These are phyloP conservation scores for Megacollybia marginata DNA, from an alignment of 768 basidiomycete species.

Conservation along the genomic window DNA sequence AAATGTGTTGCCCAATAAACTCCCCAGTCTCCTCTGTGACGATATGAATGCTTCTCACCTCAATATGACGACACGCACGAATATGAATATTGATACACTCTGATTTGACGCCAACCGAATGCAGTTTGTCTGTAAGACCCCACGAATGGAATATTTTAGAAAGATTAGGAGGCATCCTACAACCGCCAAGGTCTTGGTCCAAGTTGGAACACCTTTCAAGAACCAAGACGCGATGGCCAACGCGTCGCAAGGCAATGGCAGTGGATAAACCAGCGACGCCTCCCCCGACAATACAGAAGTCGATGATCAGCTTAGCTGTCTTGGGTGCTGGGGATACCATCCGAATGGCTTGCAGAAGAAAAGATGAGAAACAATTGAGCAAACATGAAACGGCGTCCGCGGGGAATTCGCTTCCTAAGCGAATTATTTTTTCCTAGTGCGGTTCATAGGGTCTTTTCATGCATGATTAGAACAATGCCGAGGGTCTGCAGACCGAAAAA, in stretches of 20 bases:
- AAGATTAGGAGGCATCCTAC: constrained; percentile 40
- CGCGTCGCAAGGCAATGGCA: constrained; percentile 43
- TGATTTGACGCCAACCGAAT: background rate
- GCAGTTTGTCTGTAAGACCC: constrained; percentile 32
- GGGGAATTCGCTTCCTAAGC: no score
- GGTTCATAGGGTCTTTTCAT: no score
- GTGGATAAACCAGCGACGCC: constrained; percentile 47
- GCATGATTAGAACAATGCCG: no score
- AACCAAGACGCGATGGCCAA: constrained; percentile 49
- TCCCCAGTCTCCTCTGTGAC: constrained; percentile 42
- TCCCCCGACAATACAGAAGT: constrained; percentile 30
- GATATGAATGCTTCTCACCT: background rate
- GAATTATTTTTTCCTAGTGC: no score
- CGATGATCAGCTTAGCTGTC: constrained; percentile 8
- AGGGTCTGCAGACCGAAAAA: no score
- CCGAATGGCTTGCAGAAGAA: background rate
- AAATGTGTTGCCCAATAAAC: constrained; percentile 37
- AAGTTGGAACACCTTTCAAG: constrained; percentile 27
- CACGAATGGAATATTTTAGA: constrained; percentile 51
- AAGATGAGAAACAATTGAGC: no score
- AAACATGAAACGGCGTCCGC: no score
- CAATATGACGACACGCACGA: background rate
- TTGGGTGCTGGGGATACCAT: background rate
- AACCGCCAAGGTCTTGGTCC: constrained; percentile 11
- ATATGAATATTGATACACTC: background rate